These are phyloP conservation scores for Ogataea trehalophila DNA, from an alignment of 805 yeast species.

Conservation along the genomic window DNA sequence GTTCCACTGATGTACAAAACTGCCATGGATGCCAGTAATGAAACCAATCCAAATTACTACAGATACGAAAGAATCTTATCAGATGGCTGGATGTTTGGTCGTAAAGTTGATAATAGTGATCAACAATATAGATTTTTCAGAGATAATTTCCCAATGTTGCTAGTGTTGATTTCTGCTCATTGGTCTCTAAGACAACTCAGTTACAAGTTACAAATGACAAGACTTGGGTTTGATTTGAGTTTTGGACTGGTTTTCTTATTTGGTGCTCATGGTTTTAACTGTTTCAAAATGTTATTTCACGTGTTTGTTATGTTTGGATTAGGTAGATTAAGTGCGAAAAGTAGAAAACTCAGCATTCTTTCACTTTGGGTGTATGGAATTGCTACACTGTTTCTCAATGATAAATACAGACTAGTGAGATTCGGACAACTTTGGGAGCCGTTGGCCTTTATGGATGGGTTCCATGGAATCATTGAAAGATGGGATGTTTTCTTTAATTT, in stretches of 20 bases:
- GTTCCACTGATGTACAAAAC: conserved; percentile 82
- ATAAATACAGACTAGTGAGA: conserved; percentile 50
- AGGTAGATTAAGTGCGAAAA: conserved; percentile 33
- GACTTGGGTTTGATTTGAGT: conserved; percentile 62
- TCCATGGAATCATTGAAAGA: conserved; percentile 72
- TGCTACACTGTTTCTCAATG: conserved; percentile 74
- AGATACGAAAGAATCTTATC: conserved; percentile 56
- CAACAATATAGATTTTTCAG: conserved; percentile 84
- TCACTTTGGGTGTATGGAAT: conserved; percentile 77
- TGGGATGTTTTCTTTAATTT: conserved; percentile 98
- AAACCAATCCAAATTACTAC: conserved; percentile 67
- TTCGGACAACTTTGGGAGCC: conserved; percentile 38
- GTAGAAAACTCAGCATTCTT: conserved; percentile 35
- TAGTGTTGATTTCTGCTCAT: conserved; percentile 54
- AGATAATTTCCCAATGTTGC: conserved; percentile 63
- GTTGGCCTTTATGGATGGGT: conserved; percentile 56
- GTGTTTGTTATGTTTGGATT: conserved; percentile 48
- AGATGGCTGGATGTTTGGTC: conserved; percentile 85
- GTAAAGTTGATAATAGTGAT: conserved; percentile 91
- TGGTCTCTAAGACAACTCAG: conserved; percentile 41
- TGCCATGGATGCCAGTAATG: conserved; percentile 76
- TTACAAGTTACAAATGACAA: conserved; percentile 23
- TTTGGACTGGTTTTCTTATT: conserved; percentile 67
- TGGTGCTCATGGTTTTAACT: conserved; percentile 78
- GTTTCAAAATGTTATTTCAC: conserved; percentile 56